Conservation (phyloP, 768 basidiomycete genomes). For the Trichaptum fuscoviolaceum region DNA sequence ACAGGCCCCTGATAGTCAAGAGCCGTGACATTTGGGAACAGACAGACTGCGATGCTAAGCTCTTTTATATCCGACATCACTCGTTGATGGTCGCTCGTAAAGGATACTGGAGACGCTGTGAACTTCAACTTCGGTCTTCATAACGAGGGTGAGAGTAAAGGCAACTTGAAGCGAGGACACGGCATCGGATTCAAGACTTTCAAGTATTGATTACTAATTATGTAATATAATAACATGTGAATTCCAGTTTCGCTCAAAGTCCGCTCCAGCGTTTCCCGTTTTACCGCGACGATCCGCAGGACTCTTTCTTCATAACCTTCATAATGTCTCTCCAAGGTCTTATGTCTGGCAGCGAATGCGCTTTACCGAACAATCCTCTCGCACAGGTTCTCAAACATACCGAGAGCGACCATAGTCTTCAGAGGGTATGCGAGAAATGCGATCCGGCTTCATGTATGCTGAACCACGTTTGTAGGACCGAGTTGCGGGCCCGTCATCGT, state of each 20-base stretch:
- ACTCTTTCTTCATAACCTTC: background rate
- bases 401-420: slow-evolving; percentile 82
- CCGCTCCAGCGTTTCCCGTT: background rate
- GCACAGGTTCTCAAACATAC: slow-evolving; percentile 87
- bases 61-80: background rate
- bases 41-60: slow-evolving; percentile 24
- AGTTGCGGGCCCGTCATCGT: slow-evolving; percentile 65
- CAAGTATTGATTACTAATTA: too few species aligned
- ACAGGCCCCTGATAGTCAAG: slow-evolving; percentile 30
- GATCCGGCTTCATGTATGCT: background rate
- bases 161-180: background rate
- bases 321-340: slow-evolving; percentile 73
- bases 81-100: background rate
- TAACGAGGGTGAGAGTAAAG: background rate
- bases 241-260: background rate
- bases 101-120: background rate
- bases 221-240: background rate
- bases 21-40: slow-evolving; percentile 25
- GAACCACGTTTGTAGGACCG: slow-evolving; percentile 51
- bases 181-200: too few species aligned
- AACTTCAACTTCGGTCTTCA: background rate
- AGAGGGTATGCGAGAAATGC: slow-evolving; percentile 51
- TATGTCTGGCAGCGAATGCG: slow-evolving; percentile 88
- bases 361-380: slow-evolving; percentile 76
- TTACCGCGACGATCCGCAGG: background rate